These are phyloP conservation scores for Candida succiphila DNA, from an alignment of 805 yeast species.

Conservation along the genomic window DNA sequence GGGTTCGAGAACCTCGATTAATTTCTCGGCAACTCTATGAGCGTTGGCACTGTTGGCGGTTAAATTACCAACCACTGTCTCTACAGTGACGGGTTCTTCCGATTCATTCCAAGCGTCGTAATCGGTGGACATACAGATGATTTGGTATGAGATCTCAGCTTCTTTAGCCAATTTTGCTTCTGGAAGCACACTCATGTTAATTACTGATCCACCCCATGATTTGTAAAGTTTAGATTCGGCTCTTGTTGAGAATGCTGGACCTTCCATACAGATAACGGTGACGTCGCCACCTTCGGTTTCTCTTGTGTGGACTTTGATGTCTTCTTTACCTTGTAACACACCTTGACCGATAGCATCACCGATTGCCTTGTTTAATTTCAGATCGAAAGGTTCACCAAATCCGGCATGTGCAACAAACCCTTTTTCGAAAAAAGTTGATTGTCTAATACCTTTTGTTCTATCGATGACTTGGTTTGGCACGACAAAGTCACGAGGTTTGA, in stretches of 20 bases:
- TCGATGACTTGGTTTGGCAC: constrained; percentile 93
- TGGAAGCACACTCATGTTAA: constrained; percentile 96
- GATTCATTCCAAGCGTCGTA: constrained; percentile 97
- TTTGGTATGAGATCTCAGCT: constrained; percentile 94
- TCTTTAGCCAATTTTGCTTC: constrained; percentile 96
- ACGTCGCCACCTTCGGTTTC: constrained; percentile 57
- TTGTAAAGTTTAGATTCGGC: constrained; percentile 88
- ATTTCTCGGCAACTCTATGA: constrained; percentile 56
- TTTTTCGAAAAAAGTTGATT: constrained; percentile 77
- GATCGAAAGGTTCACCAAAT: constrained; percentile 94
- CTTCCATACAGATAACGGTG: constrained; percentile 95
- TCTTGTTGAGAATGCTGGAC: constrained; percentile 95
- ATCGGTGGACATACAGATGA: constrained; percentile 98
- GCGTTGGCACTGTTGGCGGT: constrained; percentile 86
- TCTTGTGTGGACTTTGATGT: constrained; percentile 56
- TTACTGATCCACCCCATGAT: constrained; percentile 87
- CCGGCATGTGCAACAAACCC: constrained; percentile 97
- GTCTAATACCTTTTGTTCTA: constrained; percentile 91
- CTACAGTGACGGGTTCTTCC: constrained; percentile 97
- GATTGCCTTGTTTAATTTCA: constrained; percentile 56
- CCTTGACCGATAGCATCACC: constrained; percentile 42
- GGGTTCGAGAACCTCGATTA: constrained; percentile 58
- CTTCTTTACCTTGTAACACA: constrained; percentile 43
- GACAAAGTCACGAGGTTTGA: constrained; percentile 94
- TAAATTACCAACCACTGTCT: constrained; percentile 86